phyloP scores from a whole-genome alignment of 73 alveolate species.

The Paramecium pentaurelia region DNA sequence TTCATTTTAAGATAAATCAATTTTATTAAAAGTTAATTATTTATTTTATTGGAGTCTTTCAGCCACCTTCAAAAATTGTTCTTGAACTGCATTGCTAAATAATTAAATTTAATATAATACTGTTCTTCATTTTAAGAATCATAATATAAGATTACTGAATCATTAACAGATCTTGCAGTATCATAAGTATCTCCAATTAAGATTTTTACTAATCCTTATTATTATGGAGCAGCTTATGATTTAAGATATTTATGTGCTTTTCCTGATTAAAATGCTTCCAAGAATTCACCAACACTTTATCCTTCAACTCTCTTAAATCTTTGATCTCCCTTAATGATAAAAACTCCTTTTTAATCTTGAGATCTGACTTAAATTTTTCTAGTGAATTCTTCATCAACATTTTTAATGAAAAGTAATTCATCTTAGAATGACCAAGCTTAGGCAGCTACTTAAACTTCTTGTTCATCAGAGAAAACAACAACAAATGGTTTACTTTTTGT shows the following conservation, averaged over 20 bases:
- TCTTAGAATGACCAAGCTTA: not conserved
- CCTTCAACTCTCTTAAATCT: not conserved
- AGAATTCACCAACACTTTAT: not conserved
- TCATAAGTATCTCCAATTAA: slow-evolving; percentile 17
- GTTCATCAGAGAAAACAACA: not conserved
- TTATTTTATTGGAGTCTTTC: not conserved
- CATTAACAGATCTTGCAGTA: not conserved
- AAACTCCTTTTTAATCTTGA: not conserved
- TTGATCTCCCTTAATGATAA: slow-evolving; percentile 21
- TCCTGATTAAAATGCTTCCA: not conserved
- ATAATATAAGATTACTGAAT: not conserved
- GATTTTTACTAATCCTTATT: not conserved
- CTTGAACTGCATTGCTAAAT: not conserved
- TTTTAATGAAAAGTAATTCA: not conserved
- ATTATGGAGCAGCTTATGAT: slow-evolving; percentile 1
- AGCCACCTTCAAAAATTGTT: not conserved
- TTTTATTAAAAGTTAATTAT: not conserved
- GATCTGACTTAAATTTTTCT: not conserved
- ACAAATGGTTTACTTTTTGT: slow-evolving; percentile 6
- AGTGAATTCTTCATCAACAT: slow-evolving; percentile 1
- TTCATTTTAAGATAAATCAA: slow-evolving; percentile 22
- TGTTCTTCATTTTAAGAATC: slow-evolving; percentile 38
- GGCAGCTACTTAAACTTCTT: not conserved
- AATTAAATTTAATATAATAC: not conserved
- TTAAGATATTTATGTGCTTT: not conserved